These are phyloP conservation scores for Tolypocladium tundrense DNA, from an alignment of 2,329 filamentous ascomycete genomes.

Conservation along the genomic window DNA sequence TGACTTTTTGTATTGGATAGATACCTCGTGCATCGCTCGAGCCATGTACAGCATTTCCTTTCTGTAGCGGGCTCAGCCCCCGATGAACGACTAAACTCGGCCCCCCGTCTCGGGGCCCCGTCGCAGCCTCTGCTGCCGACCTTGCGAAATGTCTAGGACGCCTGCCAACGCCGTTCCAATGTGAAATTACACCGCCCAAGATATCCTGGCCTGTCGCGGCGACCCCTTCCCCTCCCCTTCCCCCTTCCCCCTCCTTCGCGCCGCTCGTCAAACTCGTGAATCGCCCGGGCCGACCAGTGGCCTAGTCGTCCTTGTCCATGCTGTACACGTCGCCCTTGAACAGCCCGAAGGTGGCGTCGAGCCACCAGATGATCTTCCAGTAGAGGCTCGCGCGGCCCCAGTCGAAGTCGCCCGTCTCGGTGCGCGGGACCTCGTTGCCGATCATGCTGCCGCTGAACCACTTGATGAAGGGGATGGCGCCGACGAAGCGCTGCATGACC, in stretches of 20 bases:
- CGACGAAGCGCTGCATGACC: conserved; percentile 51
- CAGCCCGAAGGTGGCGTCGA: conserved; percentile 47
- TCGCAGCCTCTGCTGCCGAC: background rate
- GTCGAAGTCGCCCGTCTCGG: conserved; percentile 68
- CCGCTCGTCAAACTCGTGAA: background rate
- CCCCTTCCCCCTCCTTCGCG: background rate
- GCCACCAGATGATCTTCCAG: conserved; percentile 56
- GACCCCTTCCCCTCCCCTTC: background rate
- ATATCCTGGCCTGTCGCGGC: background rate
- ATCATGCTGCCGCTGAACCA: conserved; percentile 68
- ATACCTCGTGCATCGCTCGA: background rate
- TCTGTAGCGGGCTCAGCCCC: background rate
- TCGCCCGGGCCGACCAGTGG: background rate
- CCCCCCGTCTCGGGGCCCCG: background rate
- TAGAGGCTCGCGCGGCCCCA: conserved; percentile 57
- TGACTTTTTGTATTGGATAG: background rate
- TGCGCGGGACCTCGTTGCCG: conserved; percentile 63
- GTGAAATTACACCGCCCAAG: background rate
- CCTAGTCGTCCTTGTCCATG: conserved; percentile 47
- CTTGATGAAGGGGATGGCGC: conserved; percentile 56
- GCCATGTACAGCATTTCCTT: background rate
- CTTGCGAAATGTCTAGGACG: background rate
- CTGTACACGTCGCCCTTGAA: conserved; percentile 49
- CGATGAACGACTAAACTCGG: background rate
- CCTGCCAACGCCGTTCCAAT: background rate